Evolutionary conservation across 768 basidiomycete species (phyloP).

Genomic region (Tricholoma terreum): DNA sequence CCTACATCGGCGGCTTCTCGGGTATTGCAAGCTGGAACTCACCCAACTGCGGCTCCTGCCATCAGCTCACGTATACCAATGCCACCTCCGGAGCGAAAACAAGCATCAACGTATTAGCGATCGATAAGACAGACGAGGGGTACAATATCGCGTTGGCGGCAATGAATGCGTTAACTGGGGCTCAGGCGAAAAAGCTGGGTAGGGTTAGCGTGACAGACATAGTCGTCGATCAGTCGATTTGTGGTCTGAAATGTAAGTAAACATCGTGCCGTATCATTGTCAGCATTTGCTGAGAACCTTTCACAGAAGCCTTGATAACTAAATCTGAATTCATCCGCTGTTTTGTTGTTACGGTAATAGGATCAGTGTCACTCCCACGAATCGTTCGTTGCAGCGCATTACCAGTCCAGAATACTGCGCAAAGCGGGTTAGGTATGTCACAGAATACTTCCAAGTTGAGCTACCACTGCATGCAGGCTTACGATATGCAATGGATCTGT

Average conservation of each 20-base stretch:
- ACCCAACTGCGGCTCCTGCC: slow-evolving; percentile 50
- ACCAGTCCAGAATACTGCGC: no score
- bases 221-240: slow-evolving; percentile 8
- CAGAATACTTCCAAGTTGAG: no score
- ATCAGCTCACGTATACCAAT: slow-evolving; percentile 42
- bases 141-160: slow-evolving; percentile 23
- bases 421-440: no score
- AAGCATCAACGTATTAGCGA: slow-evolving; percentile 41
- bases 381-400: no score
- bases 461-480: no score
- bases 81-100: slow-evolving; percentile 13
- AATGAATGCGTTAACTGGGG: slow-evolving; percentile 27
- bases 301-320: not conserved
- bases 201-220: slow-evolving; percentile 6
- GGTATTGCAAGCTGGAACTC: slow-evolving; percentile 46
- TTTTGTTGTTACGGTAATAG: not conserved
- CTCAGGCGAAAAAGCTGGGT: slow-evolving; percentile 5
- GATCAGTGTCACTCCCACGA: no score
- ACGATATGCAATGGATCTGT: no score
- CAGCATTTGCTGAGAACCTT: no score
- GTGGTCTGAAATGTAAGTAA: slow-evolving; percentile 11
- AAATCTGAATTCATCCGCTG: not conserved
- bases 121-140: slow-evolving; percentile 37
- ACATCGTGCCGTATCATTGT: no score
- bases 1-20: slow-evolving; percentile 47